Evolutionary conservation across 1,139 yeast species (phyloP).

Genomic region (Geotrichum klebahnii): DNA sequence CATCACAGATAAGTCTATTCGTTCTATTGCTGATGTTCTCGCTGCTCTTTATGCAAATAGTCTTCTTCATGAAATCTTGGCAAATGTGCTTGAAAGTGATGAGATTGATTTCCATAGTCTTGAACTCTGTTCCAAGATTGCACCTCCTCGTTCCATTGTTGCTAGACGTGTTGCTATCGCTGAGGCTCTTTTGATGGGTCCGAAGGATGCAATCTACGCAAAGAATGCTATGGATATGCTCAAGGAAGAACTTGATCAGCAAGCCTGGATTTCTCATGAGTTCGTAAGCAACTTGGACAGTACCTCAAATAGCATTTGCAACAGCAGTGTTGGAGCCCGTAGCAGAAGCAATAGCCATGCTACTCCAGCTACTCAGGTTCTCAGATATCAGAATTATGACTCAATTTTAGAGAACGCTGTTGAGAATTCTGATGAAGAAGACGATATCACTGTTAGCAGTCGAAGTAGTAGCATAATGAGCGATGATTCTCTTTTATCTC

Average conservation of each 20-base stretch:
- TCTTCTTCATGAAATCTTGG: slow-evolving; percentile 30
- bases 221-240: slow-evolving; percentile 28
- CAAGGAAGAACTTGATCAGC: slow-evolving; percentile 25
- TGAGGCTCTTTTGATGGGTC: slow-evolving; percentile 34
- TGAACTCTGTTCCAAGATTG: slow-evolving; percentile 29
- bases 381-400: no score
- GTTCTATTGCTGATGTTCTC: slow-evolving; percentile 34
- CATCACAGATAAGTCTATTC: slow-evolving; percentile 30
- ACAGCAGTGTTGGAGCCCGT: no score
- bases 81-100: slow-evolving; percentile 26
- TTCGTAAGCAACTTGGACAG: no score
- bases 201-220: slow-evolving; percentile 28
- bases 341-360: no score
- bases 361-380: no score
- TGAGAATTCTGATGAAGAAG: slow-evolving; percentile 20
- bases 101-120: slow-evolving; percentile 26
- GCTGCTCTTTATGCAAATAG: slow-evolving; percentile 36
- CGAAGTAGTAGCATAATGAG: no score
- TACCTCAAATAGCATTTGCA: no score
- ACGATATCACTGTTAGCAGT: slow-evolving; percentile 16
- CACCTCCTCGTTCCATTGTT: slow-evolving; percentile 35
- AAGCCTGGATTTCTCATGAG: slow-evolving; percentile 19
- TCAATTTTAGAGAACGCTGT: no score
- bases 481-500: slow-evolving; percentile 4
- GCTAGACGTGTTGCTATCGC: slow-evolving; percentile 35